These are phyloP conservation scores for Debaryomyces singareniensis DNA, from an alignment of 1,139 yeast species.

Conservation along the genomic window DNA sequence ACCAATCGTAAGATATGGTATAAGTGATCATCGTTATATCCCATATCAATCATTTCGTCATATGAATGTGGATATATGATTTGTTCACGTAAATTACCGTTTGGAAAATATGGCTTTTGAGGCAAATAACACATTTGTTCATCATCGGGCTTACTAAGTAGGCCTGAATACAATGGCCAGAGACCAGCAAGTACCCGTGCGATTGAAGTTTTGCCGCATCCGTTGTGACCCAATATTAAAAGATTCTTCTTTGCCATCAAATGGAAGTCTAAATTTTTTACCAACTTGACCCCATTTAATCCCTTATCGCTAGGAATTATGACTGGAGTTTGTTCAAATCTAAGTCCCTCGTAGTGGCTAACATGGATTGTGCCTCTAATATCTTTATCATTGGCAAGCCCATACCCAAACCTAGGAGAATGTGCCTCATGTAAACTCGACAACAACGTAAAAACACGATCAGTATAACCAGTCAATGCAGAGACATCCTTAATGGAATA, in stretches of 20 bases:
- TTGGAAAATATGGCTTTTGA: slow-evolving; percentile 72
- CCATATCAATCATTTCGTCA: slow-evolving; percentile 69
- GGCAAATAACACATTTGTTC: slow-evolving; percentile 72
- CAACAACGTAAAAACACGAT: slow-evolving; percentile 71
- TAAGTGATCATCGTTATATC: slow-evolving; percentile 65
- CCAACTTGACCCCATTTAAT: slow-evolving; percentile 51
- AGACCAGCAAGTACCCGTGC: slow-evolving; percentile 80
- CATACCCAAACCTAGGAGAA: slow-evolving; percentile 60
- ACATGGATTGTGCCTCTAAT: slow-evolving; percentile 79
- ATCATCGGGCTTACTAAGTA: slow-evolving; percentile 73
- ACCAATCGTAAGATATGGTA: slow-evolving; percentile 68
- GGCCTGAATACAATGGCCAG: slow-evolving; percentile 87
- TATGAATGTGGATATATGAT: slow-evolving; percentile 79
- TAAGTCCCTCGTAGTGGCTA: slow-evolving; percentile 63
- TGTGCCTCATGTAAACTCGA: slow-evolving; percentile 79
- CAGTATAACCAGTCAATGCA: slow-evolving; percentile 85
- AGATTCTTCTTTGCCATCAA: slow-evolving; percentile 65
- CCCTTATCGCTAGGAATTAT: slow-evolving; percentile 56
- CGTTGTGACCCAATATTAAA: slow-evolving; percentile 80
- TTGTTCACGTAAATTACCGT: slow-evolving; percentile 82
- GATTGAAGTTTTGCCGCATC: slow-evolving; percentile 86
- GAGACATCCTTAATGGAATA: slow-evolving; percentile 92
- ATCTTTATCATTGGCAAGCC: slow-evolving; percentile 49
- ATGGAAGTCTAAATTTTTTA: slow-evolving; percentile 54
- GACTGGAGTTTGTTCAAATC: slow-evolving; percentile 79